Evolutionary conservation across 1,139 yeast genomes (phyloP), one percentile per base, ranked within the genome.

Genomic region (Geotrichum restrictum): DNA sequence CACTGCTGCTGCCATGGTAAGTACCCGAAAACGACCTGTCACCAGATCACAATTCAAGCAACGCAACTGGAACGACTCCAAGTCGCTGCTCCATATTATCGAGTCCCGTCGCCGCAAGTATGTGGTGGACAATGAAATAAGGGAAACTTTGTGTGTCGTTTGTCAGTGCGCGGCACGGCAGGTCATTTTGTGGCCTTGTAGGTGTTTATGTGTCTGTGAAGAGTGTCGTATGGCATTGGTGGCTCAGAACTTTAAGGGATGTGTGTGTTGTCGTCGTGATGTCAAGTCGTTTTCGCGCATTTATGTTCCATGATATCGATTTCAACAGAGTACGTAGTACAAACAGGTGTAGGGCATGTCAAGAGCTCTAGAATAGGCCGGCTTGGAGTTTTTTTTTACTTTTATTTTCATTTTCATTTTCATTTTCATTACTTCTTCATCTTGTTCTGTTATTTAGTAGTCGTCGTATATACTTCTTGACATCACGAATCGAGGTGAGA

Each of bases 131-230:
- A 46, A 39, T 13, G 53, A 48, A n/a, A 16, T 37, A 11, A 27
- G 53, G 11, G 56, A 54, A 40, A 51, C 58, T 1, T 36, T 69
- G 3, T 89, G 98, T 69, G 95, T 88, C 2, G 84, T 89, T 1
- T 89, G 98, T 66, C 94, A 86, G 60, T 75, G 77, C 10, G 80
- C 84, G 54, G 78, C 82, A 7, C 76, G 97, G 59, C 88, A 85
- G 57, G 79, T 89, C 41, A 82, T 89, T 14, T 74, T 93, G 2
- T 89, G 97, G 97, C 98, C 98, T 0, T 89, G 98, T 66, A 79
- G 82, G 60, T 89, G 98, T 67, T 80, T 89, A 58, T 89, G 96
- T 0, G 75, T 89, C 7, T 89, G 98, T 67, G 96, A 88, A 58
- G 77, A 80, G 14, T 89, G 98, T 64, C 75, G 97, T 22, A 72